Conservation (phyloP, 306 rosid species). For the Sphenostylis stenocarpa region DNA sequence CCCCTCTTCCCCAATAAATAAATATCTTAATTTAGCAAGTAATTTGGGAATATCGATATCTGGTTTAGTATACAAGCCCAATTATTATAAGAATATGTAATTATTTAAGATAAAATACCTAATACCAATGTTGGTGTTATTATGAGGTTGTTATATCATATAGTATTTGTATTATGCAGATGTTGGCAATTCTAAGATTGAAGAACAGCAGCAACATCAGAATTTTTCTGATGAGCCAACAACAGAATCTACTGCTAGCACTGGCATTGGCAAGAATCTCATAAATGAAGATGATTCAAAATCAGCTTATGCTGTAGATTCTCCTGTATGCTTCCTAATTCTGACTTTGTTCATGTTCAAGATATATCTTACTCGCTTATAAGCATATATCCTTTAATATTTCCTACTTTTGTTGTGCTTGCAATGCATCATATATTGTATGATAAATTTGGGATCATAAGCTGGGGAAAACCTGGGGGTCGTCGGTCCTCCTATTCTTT, state of each 20-base stretch:
- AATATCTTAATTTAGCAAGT: neutral
- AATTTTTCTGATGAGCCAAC: constrained; percentile 66
- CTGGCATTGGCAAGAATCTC: constrained; percentile 74
- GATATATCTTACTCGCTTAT: constrained; percentile 1
- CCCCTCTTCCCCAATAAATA: neutral
- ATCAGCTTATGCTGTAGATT: constrained; percentile 59
- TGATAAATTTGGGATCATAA: neutral
- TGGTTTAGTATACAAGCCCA: neutral
- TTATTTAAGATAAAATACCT: neutral
- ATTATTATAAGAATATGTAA: constrained; percentile 5
- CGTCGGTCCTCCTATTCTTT: neutral
- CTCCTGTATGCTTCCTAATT: constrained; percentile 58
- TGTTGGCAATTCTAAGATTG: constrained; percentile 56
- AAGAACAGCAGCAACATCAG: constrained; percentile 77
- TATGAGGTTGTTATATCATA: constrained; percentile 10
- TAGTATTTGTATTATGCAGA: constrained; percentile 55
- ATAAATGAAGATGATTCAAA: constrained; percentile 82
- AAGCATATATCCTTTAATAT: neutral
- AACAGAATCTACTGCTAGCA: constrained; percentile 53
- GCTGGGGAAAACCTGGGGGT: neutral
- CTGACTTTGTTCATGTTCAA: neutral
- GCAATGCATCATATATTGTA: neutral
- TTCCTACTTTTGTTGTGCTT: neutral
- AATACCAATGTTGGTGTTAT: constrained; percentile 16
- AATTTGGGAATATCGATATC: neutral